Base-by-base conservation (phyloP, 2,329 filamentous ascomycete genomes). In the Septoria linicola region DNA sequence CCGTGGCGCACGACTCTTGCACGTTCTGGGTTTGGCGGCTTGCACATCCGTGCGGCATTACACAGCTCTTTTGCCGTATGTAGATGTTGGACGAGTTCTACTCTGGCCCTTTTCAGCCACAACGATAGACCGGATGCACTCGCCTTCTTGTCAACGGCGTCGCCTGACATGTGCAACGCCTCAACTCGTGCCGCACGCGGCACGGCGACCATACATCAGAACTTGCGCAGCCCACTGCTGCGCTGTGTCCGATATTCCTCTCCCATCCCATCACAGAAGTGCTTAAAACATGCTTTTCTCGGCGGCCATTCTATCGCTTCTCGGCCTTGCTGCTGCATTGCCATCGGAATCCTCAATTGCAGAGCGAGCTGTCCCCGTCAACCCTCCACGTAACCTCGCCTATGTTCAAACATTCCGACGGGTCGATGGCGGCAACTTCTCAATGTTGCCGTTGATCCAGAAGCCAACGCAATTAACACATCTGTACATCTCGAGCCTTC, bases 401-500 rank as follows among this genome's bases (percentile, higher is more conserved):
- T 66, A 65, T 37, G 53, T 65, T 11, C 64, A 66, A 43, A 64
- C 61, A 3, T 64, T 64, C 48, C 53, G 57, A 41, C 51, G 53
- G n/a, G 43, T 49, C 21, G 51, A 59, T 36, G 55, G 59, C 31
- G 54, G 56, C 6, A 59, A 54, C 10, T 51, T 65, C 27, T 65
- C 63, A 5, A 50, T 66, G 4, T 52, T 63, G 2, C 64, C 63
- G 2, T 41, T 66, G 3, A 47, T 63, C 8, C 45, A 60, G 13
- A 51, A 64, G 13, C 46, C 60, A 11, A 66, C 62, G 4, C 51
- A 58, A 23, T 37, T 65, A 23, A 64, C 64, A 3, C 64, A 66
- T 53, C 30, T 65, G 43, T 55, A 63, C 35, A 57, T 66, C 19
- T 59, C 64, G 8, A 59, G 63, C 5, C 47, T 66, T 4, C 64